Evolutionary conservation across 75 land plant species (phyloP).

Genomic region (Selaginella moellendorffii): DNA sequence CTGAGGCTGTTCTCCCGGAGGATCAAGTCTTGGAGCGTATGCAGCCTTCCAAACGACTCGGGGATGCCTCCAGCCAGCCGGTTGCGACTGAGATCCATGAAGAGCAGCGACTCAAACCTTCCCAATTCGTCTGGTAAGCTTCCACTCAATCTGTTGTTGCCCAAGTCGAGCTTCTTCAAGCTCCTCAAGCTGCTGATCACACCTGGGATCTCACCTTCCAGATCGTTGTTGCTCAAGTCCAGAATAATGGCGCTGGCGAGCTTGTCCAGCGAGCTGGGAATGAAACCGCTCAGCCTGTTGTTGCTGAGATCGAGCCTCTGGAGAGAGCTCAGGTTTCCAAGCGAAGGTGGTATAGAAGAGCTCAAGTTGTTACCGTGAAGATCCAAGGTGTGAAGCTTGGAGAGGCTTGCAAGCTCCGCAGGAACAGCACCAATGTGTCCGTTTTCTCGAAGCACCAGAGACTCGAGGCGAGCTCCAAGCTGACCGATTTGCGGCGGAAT

Average conservation of each 20-base stretch:
- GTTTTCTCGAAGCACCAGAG: conserved; percentile 67
- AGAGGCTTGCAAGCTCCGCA: conserved; percentile 41
- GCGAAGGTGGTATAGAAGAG: not conserved
- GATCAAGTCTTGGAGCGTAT: not conserved
- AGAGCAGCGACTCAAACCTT: not conserved
- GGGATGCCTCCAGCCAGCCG: not conserved
- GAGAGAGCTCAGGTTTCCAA: not conserved
- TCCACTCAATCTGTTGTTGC: not conserved
- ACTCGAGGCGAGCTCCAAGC: conserved; percentile 39
- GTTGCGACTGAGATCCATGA: conserved; percentile 10
- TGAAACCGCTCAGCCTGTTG: conserved; percentile 14
- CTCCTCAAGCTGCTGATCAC: not conserved
- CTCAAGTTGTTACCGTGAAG: conserved; percentile 15
- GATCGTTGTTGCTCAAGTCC: conserved; percentile 8
- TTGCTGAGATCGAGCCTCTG: conserved; percentile 1
- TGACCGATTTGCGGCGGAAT: conserved; percentile 51
- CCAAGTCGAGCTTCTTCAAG: not conserved
- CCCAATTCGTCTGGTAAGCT: not conserved
- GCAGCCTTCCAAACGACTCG: not conserved
- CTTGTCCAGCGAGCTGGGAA: conserved; percentile 27
- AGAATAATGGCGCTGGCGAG: not conserved
- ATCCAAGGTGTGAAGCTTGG: conserved; percentile 47
- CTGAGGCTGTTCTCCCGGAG: not conserved
- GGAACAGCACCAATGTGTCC: conserved; percentile 69
- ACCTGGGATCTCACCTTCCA: conserved; percentile 7